These are phyloP conservation scores for Tulasnella sp. DNA, from an alignment of 768 basidiomycete genomes.

Conservation along the genomic window DNA sequence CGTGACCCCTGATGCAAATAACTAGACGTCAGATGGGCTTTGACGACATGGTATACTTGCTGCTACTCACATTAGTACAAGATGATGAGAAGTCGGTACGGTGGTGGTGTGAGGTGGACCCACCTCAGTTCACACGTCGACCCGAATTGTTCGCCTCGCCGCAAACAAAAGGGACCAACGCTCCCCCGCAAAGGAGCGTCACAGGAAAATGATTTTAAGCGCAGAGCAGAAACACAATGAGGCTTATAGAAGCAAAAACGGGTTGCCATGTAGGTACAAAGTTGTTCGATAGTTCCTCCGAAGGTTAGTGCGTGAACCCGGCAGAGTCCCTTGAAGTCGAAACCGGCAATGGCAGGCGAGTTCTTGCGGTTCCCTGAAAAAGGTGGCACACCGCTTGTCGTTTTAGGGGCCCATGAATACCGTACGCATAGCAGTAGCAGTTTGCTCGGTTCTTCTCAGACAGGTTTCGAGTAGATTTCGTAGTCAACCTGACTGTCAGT, in stretches of 20 bases:
- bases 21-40: background rate
- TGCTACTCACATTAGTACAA: background rate
- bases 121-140: background rate
- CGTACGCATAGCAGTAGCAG: background rate
- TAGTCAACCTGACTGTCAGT: conserved; percentile 23
- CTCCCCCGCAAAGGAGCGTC: background rate
- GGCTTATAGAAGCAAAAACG: no score
- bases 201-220: background rate
- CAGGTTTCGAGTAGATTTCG: conserved; percentile 27
- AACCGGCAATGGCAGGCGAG: no score
- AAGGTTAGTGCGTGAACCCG: no score
- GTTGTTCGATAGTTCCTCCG: no score
- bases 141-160: background rate
- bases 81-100: background rate
- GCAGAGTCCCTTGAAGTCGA: no score
- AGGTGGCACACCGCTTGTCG: background rate
- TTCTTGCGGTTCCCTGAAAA: no score
- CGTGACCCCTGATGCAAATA: conserved; percentile 50
- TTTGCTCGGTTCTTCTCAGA: background rate
- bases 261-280: no score
- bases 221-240: no score
- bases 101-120: background rate
- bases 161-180: background rate
- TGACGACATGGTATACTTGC: background rate
- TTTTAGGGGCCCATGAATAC: background rate